Evolutionary conservation across 805 yeast genomes (phyloP).

Genomic region (Metschnikowia sp.): DNA sequence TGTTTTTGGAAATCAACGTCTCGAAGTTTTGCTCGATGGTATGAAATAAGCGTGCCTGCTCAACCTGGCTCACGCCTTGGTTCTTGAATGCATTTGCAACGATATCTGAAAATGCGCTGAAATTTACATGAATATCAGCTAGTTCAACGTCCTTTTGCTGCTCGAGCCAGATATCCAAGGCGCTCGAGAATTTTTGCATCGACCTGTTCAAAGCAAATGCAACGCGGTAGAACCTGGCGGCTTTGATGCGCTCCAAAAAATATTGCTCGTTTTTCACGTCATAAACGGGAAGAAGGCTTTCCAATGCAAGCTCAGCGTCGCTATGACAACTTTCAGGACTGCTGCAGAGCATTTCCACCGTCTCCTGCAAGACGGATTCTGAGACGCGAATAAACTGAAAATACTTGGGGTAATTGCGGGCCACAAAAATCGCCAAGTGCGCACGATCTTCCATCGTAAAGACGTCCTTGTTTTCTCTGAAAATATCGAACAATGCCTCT

Average conservation of each 20-base stretch:
- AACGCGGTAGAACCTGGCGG: conserved; percentile 56
- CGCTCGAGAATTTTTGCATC: conserved; percentile 50
- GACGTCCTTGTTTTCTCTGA: conserved; percentile 30
- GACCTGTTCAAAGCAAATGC: conserved; percentile 54
- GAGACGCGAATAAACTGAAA: conserved; percentile 75
- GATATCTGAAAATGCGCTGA: conserved; percentile 18
- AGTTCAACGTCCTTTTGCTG: conserved; percentile 15
- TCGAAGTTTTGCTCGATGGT: conserved; percentile 26
- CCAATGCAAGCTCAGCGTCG: conserved; percentile 76
- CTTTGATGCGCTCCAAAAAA: conserved; percentile 49
- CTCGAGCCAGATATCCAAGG: conserved; percentile 52
- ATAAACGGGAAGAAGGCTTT: conserved; percentile 63
- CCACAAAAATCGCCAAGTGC: conserved; percentile 63
- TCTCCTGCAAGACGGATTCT: conserved; percentile 49
- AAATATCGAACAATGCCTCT: conserved; percentile 64
- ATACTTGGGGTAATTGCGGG: conserved; percentile 80
- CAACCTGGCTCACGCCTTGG: conserved; percentile 18
- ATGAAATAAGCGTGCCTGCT: conserved; percentile 21
- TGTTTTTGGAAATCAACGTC: conserved; percentile 25
- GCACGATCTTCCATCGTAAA: conserved; percentile 26
- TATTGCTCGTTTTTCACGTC: conserved; percentile 52
- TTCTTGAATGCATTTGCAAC: conserved; percentile 25
- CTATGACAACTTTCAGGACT: conserved; percentile 33
- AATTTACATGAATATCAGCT: conserved; percentile 8
- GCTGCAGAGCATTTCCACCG: conserved; percentile 50